Conservation (phyloP, 805 yeast genomes). For the Grigorovia humatica region DNA sequence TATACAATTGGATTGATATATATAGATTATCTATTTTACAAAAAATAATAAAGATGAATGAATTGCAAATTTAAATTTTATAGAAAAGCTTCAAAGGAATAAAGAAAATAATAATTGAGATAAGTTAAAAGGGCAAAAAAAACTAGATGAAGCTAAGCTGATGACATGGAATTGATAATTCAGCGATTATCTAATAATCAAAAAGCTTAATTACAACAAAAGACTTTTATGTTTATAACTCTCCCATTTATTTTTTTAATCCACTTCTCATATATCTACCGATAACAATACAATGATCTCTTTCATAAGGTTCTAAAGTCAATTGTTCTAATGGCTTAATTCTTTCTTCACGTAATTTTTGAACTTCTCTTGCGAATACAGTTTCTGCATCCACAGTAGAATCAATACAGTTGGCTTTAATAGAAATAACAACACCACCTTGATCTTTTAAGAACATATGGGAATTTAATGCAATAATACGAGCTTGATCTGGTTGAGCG, state of each 20-base stretch:
- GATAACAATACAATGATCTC: constrained; percentile 98
- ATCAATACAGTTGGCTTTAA: constrained; percentile 99
- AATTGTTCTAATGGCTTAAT: constrained; percentile 97
- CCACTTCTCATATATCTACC: constrained; percentile 95
- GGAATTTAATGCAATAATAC: constrained; percentile 96
- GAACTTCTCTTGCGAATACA: constrained; percentile 98
- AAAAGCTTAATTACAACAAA: not conserved
- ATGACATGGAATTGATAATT: not conserved
- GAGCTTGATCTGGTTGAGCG: constrained; percentile 99
- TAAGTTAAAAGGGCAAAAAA: no score
- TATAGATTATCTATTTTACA: not conserved
- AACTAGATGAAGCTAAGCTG: not conserved
- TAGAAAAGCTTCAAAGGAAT: not conserved
- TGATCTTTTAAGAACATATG: constrained; percentile 96
- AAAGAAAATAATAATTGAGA: not conserved
- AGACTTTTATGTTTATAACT: no score
- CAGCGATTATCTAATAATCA: not conserved
- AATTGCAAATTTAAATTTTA: not conserved
- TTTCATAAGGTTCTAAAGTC: constrained; percentile 98
- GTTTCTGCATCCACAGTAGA: constrained; percentile 99
- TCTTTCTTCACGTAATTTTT: constrained; percentile 96
- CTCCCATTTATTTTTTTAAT: constrained; percentile 27
- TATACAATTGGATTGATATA: not conserved
- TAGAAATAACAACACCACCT: constrained; percentile 97
- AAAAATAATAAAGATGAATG: not conserved